Conservation (phyloP, 129 eudicot genomes). For the Flaveria trinervia region DNA sequence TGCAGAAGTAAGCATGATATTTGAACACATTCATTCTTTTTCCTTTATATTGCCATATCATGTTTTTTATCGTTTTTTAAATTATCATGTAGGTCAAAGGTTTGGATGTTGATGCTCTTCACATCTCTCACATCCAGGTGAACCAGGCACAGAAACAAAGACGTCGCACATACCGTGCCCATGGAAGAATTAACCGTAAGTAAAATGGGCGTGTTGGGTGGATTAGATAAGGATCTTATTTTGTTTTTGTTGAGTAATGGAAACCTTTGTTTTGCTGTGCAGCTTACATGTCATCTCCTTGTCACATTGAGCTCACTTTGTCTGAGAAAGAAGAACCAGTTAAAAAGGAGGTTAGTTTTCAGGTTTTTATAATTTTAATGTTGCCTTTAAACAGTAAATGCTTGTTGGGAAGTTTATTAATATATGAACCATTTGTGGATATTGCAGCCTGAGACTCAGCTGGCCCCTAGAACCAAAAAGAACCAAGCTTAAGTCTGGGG, state of each 20-base stretch:
- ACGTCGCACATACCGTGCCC: slow-evolving; percentile 46
- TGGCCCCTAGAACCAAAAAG: slow-evolving; percentile 55
- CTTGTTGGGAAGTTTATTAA: background rate
- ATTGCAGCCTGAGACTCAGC: slow-evolving; percentile 53
- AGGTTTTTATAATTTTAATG: background rate
- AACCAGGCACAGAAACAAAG: slow-evolving; percentile 48
- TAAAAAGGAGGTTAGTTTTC: slow-evolving; percentile 35
- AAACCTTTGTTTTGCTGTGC: background rate
- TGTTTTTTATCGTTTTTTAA: background rate
- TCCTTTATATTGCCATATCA: background rate
- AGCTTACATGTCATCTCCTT: slow-evolving; percentile 47
- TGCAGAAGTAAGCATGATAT: slow-evolving; percentile 42
- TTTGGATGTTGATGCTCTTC: slow-evolving; percentile 45
- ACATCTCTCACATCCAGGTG: slow-evolving; percentile 46
- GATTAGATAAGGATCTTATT: too few species aligned
- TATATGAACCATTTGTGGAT: background rate
- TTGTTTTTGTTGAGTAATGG: background rate
- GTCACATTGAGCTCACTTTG: slow-evolving; percentile 45
- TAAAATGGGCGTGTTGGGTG: background rate
- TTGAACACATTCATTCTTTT: too few species aligned
- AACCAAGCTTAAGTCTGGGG: slow-evolving; percentile 38
- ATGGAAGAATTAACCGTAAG: slow-evolving; percentile 44
- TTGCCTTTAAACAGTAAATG: background rate
- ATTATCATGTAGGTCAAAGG: slow-evolving; percentile 38
- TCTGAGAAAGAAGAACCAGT: slow-evolving; percentile 45